Evolutionary conservation across 164 flowering plant species (phyloP).

Genomic region (Nymphaea colorata): DNA sequence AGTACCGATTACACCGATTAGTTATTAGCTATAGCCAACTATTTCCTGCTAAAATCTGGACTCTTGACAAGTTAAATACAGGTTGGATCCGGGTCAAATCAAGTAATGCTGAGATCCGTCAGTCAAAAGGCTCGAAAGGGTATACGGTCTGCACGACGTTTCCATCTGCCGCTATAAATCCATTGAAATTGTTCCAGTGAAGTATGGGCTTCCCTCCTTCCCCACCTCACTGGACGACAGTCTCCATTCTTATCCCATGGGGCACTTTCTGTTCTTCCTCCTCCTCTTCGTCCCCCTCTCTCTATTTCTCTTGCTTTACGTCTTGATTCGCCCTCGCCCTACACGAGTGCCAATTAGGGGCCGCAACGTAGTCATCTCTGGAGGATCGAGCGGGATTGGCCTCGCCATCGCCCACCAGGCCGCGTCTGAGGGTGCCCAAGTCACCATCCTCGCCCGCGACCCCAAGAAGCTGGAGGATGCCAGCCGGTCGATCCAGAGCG

Average conservation of each 20-base stretch:
- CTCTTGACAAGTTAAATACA: no score
- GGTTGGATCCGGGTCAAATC: no score
- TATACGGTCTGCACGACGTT: no score
- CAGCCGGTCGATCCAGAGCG: conserved; percentile 35
- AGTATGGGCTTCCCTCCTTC: no score
- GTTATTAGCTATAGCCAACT: no score
- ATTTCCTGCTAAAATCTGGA: no score
- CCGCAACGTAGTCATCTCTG: conserved; percentile 89
- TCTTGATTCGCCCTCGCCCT: conserved; percentile 48
- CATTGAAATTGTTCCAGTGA: no score
- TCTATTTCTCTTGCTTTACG: conserved; percentile 30
- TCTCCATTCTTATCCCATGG: conserved; percentile 16
- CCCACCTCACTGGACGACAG: no score
- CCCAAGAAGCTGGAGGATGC: conserved; percentile 54
- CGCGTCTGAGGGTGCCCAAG: conserved; percentile 68
- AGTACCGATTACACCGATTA: no score
- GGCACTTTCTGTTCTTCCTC: conserved; percentile 18
- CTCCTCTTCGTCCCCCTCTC: conserved; percentile 20
- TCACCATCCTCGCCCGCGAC: conserved; percentile 78
- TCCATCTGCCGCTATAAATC: no score
- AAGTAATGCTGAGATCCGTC: no score
- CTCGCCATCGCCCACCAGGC: conserved; percentile 70
- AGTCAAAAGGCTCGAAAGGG: no score
- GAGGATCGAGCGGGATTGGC: conserved; percentile 97
- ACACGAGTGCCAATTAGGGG: conserved; percentile 50